These are phyloP conservation scores for Jamesozyma rosinii DNA, from an alignment of 805 yeast species.

Conservation along the genomic window DNA sequence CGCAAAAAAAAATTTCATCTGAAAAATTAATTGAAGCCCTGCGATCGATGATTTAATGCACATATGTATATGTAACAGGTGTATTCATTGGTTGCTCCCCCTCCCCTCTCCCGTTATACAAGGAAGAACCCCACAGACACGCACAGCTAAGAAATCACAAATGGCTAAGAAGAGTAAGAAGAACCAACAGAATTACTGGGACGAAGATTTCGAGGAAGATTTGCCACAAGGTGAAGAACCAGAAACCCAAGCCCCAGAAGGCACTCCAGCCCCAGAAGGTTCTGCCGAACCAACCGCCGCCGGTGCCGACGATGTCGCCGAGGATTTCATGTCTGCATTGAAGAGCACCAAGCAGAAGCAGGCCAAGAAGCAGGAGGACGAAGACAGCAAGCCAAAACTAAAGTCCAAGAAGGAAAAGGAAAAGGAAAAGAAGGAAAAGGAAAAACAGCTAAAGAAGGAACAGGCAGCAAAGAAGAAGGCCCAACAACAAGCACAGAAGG, in stretches of 20 bases:
- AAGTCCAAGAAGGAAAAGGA: constrained; percentile 91
- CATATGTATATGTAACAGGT: too few species aligned
- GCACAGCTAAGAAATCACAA: constrained; percentile 1
- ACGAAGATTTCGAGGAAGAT: constrained; percentile 55
- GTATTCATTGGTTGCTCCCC: too few species aligned
- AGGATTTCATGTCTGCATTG: constrained; percentile 76
- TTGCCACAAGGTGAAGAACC: constrained; percentile 46
- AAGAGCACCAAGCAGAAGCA: constrained; percentile 71
- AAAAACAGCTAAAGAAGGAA: constrained; percentile 84
- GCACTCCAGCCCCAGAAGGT: constrained; percentile 6
- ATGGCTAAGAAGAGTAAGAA: constrained; percentile 53
- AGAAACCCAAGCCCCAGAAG: constrained; percentile 26
- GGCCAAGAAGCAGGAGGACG: constrained; percentile 43
- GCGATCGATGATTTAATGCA: not conserved
- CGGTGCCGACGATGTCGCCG: constrained; percentile 36
- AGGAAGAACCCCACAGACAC: too few species aligned
- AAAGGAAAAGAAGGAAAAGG: constrained; percentile 88
- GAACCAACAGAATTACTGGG: constrained; percentile 72
- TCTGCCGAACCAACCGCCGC: constrained; percentile 23
- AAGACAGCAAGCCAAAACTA: constrained; percentile 49
- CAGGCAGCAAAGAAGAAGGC: constrained; percentile 79
- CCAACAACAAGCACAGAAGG: constrained; percentile 51
- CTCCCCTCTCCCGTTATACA: too few species aligned
- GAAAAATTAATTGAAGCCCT: too few species aligned
- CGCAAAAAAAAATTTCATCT: not conserved